Conservation (phyloP, 2,329 filamentous ascomycete species). For the Phaeosphaeriaceae sp. region DNA sequence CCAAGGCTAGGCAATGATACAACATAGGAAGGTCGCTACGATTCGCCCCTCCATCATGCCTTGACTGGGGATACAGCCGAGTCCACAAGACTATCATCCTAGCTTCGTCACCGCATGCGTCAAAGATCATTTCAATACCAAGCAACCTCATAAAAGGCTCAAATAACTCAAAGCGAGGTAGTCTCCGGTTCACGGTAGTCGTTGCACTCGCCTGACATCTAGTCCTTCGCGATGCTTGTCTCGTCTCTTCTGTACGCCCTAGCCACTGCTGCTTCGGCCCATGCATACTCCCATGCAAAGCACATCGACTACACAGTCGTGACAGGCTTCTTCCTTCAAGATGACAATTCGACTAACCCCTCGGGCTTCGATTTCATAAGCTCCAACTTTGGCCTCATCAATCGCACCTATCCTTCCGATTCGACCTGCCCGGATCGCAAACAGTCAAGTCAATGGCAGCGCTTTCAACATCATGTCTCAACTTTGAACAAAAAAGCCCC, state of each 20-base stretch:
- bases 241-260: slow-evolving; percentile 24
- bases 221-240: slow-evolving; percentile 17
- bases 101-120: neutral
- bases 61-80: slow-evolving; percentile 14
- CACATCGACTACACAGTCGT: slow-evolving; percentile 67
- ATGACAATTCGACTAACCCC: slow-evolving; percentile 63
- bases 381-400: slow-evolving; percentile 69
- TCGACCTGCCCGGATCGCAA: slow-evolving; percentile 39
- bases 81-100: slow-evolving; percentile 11
- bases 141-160: slow-evolving; percentile 2
- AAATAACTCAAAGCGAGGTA: neutral
- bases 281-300: slow-evolving; percentile 22
- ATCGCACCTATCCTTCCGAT: slow-evolving; percentile 67
- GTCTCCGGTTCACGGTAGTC: neutral
- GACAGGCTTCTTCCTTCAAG: slow-evolving; percentile 68
- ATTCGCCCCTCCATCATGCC: neutral
- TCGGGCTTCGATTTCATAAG: slow-evolving; percentile 56
- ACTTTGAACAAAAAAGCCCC: slow-evolving; percentile 58
- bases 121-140: slow-evolving; percentile 2
- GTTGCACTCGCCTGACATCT: neutral
- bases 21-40: slow-evolving; percentile 15
- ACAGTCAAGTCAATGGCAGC: slow-evolving; percentile 66
- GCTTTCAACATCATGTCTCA: slow-evolving; percentile 65
- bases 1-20: neutral
- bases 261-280: slow-evolving; percentile 21